Evolutionary conservation across 768 basidiomycete genomes (phyloP), one percentile per base, ranked within the genome.

Genomic region (Mycena latifolia): DNA sequence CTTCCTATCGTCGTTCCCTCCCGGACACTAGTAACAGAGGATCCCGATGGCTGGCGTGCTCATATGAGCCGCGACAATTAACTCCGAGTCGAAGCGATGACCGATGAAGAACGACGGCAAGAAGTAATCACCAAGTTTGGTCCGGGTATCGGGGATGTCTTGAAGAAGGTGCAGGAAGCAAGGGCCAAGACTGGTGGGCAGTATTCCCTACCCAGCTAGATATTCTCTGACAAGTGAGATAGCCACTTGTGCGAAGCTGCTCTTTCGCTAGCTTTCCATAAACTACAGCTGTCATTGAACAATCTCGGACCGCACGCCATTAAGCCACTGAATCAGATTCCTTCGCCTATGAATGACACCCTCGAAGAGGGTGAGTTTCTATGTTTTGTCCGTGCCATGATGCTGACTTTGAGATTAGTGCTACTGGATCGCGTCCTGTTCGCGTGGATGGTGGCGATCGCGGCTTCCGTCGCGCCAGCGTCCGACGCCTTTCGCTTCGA

Each of bases 51-150:
- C 52, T 89, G 90, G 85, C 80, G 86, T 60, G 77, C 77, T 12
- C 87, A 87, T 70, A 85, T 89, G 57, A 88, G 86, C 69, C 81
- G 82, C 59, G 92, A 94, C 72, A 96, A 96, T 68, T 81, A 85
- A 62, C 76, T 78, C 15, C 77, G 79, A 29, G 85, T 96, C 2
- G 86, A 85, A 20, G 75, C 72, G 1, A 96, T 96, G 95, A 83
- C 85, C 3, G 85, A 86, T 14, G 87, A 88, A 66, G 76, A 85
- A 55, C 93, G 92, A 75, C 81, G 82, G 47, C 78, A 78, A 55
- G 87, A 93, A 66, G 86, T 96, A 45, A 61, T 92, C 28, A 88
- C 92, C 65, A 84, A 86, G 48, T 89, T 96, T 73, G 95, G 94
- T 0, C 79, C 84, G 2, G 88, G 86, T 20, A 82, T 94, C 12